Evolutionary conservation across 768 basidiomycete genomes (phyloP).

Genomic region (Mycena kentingensis): DNA sequence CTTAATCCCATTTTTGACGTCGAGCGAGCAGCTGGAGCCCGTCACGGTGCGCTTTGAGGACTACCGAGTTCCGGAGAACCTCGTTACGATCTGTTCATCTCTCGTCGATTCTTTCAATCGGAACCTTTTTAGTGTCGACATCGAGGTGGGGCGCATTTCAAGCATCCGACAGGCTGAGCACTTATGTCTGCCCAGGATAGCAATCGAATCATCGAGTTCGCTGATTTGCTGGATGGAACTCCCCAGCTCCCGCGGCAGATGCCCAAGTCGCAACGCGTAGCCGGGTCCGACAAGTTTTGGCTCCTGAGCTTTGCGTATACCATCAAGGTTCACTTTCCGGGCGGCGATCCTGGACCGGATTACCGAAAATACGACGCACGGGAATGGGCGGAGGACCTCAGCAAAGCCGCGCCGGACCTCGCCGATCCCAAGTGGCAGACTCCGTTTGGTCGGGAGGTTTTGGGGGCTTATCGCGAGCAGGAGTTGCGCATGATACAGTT

Average conservation of each 20-base stretch:
- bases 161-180: background rate
- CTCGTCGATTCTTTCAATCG: background rate
- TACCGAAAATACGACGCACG: background rate
- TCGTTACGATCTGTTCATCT: background rate
- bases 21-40: no score
- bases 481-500: no score
- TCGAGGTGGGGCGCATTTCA: slow-evolving; percentile 5
- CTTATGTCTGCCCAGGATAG: background rate
- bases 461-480: no score
- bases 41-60: background rate
- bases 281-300: slow-evolving; percentile 4
- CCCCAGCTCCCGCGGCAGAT: background rate
- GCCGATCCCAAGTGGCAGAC: background rate
- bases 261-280: background rate
- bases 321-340: slow-evolving; percentile 1
- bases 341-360: background rate
- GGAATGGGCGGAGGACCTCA: background rate
- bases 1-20: no score
- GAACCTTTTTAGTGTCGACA: slow-evolving; percentile 4
- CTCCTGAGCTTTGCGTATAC: slow-evolving; percentile 2
- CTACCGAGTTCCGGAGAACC: background rate
- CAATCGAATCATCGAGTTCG: background rate
- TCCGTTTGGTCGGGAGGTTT: background rate
- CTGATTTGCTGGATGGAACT: background rate
- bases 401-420: background rate